phyloP scores from a whole-genome alignment of 129 eudicot species.

The Tagetes patula region DNA sequence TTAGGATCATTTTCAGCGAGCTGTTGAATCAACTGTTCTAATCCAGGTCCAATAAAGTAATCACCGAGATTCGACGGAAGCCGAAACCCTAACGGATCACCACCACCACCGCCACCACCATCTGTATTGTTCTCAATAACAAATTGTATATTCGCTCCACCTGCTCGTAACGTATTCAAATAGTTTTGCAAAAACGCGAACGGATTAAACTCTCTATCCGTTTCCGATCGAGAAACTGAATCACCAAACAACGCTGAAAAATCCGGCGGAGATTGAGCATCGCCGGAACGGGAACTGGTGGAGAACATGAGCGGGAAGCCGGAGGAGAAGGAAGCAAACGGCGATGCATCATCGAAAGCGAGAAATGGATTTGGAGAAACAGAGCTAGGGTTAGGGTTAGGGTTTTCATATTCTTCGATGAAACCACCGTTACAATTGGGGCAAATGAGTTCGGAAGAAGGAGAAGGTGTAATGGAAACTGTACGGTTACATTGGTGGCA shows the following conservation, averaged over 20 bases:
- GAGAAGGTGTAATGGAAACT: constrained; percentile 43
- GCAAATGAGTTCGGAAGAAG: constrained; percentile 60
- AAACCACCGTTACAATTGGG: constrained; percentile 78
- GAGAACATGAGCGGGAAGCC: constrained; percentile 46
- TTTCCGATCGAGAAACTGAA: constrained; percentile 19
- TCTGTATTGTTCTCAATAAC: constrained; percentile 50
- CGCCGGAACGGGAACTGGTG: constrained; percentile 36
- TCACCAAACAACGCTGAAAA: constrained; percentile 42
- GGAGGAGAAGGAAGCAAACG: constrained; percentile 29
- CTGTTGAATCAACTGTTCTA: constrained; percentile 84
- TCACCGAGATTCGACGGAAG: constrained; percentile 70
- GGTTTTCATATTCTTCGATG: constrained; percentile 69
- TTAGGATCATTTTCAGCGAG: constrained; percentile 93
- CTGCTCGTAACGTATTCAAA: constrained; percentile 45
- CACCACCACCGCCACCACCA: background rate
- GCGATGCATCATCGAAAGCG: constrained; percentile 39
- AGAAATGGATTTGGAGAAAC: constrained; percentile 36
- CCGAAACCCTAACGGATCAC: constrained; percentile 34
- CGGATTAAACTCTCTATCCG: constrained; percentile 62
- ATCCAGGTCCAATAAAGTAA: constrained; percentile 76
- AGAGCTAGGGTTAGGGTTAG: constrained; percentile 51
- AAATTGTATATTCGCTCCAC: constrained; percentile 79
- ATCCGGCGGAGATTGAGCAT: constrained; percentile 32
- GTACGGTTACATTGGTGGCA: constrained; percentile 77
- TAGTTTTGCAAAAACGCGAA: constrained; percentile 59